Base-by-base conservation (phyloP, 495 filamentous ascomycete species). In the Massariosphaeria phaeospora region DNA sequence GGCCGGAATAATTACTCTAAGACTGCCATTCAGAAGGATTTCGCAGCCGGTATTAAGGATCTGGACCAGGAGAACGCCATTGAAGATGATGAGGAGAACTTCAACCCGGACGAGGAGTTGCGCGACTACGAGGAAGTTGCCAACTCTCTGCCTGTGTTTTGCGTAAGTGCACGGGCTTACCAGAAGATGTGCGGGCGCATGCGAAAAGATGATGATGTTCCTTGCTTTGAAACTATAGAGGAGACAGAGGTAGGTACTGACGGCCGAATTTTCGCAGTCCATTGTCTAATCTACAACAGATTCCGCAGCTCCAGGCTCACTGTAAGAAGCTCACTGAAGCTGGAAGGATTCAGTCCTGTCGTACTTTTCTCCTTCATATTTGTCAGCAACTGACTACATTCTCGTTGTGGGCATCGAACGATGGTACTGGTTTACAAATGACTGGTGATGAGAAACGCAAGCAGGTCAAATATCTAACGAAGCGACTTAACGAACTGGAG, bases 51-150 rank as follows among this genome's bases (percentile, higher is more conserved):
- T 0, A 71, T 84, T n/a, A 69, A 57, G 52, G 70, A 66, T 27
- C 67, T 81, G 13, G 79, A 81, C 57, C 63, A 74, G 40, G 76
- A 79, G 43, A 63, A 71, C 35, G 70, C 71, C 6, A 69, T 68
- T 17, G 73, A 72, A 53, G 66, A 70, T 40, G 73, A 77, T 46
- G 69, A 69, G 26, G 70, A 65, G 21, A 73, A 70, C 27, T 76
- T 75, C 49, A 70, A 78, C 46, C 75, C 73, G 0, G 65, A 69
- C 4, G 46, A 66, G 0, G 70, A 74, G 3, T 34, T 63, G 26
- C 66, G 79, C n/a, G 78, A 84, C 54, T 85, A 86, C 50, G 66
- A 73, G 1, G 64, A 78, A 39, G 62, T 84, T 4, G 79, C 79
- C 0, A 63, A 56, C 1, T 65, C 67, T 0, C 67, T 86, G 3